Base-by-base conservation (phyloP, 108 stramenopile species). In the Pseudonitzschia delicatissima region DNA sequence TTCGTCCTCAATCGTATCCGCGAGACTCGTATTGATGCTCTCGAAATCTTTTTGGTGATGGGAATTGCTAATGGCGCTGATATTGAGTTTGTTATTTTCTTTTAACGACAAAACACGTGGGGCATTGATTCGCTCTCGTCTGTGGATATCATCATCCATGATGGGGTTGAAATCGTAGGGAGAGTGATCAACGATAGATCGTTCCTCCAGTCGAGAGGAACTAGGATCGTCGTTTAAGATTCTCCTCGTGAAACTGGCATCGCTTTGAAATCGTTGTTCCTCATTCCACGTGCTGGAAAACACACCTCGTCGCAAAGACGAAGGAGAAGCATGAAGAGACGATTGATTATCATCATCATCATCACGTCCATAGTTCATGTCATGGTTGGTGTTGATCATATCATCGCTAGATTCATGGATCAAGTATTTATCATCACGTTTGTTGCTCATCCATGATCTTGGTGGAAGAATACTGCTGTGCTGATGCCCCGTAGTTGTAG, bases 31-130 rank as follows among this genome's bases (percentile, higher is more conserved):
- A 48, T 50, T 33, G 42, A 66, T n/a, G 39, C 66, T 74, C 17
- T 67, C 60, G 25, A 67, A 45, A 25, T 62, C 73, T 45, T 53
- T 71, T 15, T 37, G 36, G 26, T 61, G 36, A 21, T 53, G 64
- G 7, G 68, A 64, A 13, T 71, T 64, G 37, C 76, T 77, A 6
- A 77, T 77, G 27, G 55, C 70, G 48, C 76, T 77, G 8, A 77
- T 50, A 63, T 67, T 71, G 31, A 59, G 27, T n/a, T 8, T 18
- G 17, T 44, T 52, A 26, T 39, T 48, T 12, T 63, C 52, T 47
- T 75, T 42, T 20, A 61, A 61, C 25, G 36, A 39, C 36, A 61
- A 42, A 61, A 61, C 13, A 42, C 59, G 59, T 4, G 59, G 59
- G 5, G 59, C 59, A 36, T 23, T 37, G 25, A 40, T 23, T 5